phyloP scores from a whole-genome alignment of 1,284 basidiomycete genomes.

The Butyriboletus appendiculatus region DNA sequence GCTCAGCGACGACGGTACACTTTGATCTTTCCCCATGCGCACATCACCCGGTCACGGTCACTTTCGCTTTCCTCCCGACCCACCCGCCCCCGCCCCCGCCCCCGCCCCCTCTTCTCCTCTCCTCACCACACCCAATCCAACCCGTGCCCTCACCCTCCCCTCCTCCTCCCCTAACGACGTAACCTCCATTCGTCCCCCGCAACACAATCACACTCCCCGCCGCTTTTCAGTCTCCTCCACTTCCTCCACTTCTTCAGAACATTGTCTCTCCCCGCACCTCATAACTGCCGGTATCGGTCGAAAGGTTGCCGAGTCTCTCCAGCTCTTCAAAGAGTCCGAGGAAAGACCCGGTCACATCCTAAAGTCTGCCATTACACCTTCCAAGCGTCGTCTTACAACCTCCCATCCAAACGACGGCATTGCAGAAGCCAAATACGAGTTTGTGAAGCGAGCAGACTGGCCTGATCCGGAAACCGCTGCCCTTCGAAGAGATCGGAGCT shows the following conservation, averaged over 20 bases:
- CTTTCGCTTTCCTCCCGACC: constrained; percentile 4
- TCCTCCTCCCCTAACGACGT: constrained; percentile 18
- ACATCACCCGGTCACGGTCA: background rate
- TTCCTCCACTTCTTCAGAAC: constrained; percentile 39
- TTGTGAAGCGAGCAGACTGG: constrained; percentile 81
- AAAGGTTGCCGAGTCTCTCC: constrained; percentile 77
- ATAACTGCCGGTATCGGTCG: constrained; percentile 59
- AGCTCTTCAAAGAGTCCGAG: constrained; percentile 77
- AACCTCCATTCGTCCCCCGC: constrained; percentile 4
- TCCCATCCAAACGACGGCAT: constrained; percentile 51
- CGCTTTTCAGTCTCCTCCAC: constrained; percentile 44
- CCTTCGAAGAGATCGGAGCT: constrained; percentile 64
- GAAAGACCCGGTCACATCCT: constrained; percentile 36
- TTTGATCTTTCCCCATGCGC: background rate
- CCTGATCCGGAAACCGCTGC: constrained; percentile 72
- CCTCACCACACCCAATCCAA: constrained; percentile 18
- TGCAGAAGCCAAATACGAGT: constrained; percentile 69
- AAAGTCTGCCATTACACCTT: constrained; percentile 32
- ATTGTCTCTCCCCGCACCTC: constrained; percentile 22
- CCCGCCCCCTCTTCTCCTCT: constrained; percentile 42
- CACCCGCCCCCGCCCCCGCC: constrained; percentile 8
- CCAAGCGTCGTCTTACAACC: constrained; percentile 44
- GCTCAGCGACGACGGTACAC: background rate
- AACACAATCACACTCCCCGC: constrained; percentile 41
- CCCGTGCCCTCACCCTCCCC: constrained; percentile 45